Evolutionary conservation across 257 asterid species (phyloP), one percentile per base, ranked within the genome.

Genomic region (Leonotis leonurus): DNA sequence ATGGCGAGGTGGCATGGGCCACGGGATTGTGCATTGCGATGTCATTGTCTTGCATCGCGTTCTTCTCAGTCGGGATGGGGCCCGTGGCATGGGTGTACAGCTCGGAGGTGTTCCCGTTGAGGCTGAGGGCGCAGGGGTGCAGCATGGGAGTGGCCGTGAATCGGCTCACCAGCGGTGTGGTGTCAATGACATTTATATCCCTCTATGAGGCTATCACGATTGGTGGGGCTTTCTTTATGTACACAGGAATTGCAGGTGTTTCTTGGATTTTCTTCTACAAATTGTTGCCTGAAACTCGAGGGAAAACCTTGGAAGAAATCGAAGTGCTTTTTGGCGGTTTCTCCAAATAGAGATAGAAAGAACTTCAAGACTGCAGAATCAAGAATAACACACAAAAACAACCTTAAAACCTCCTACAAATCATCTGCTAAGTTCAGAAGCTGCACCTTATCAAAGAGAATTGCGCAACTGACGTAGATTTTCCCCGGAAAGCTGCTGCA

Each of bases 381-480:
- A 49, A 63, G n/a, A 56, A 24, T 12, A n/a, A 25, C 9, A 14
- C 5, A 24, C 69, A 52, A 44, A 37, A 40, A 37, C 26, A 2
- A 37, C 53, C 30, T 25, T 16, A 51, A 51, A 64, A 52, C 14
- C 40, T 52, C 22, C 37, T 8, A 41, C 14, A 57, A 43, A 41
- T 66, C 71, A 73, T 72, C 72, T 66, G 64, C 56, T 67, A 64
- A 69, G 79, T 67, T 70, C 49, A 72, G 78, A 73, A 73, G 54
- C 41, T 58, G 74, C 80, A 82, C 85, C 89, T 79, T 80, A 71
- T 77, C 75, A 35, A 71, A 74, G 80, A 60, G 81, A 82, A 70
- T 83, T 64, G 68, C 80, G 56, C 52, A 45, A 20, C 9, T 14
- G 49, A 41, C 16, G 49, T 5, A 56, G 29, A 77, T 41, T 81